phyloP scores from a whole-genome alignment of 768 basidiomycete species.

The Xerocomus brunneocitrinus region DNA sequence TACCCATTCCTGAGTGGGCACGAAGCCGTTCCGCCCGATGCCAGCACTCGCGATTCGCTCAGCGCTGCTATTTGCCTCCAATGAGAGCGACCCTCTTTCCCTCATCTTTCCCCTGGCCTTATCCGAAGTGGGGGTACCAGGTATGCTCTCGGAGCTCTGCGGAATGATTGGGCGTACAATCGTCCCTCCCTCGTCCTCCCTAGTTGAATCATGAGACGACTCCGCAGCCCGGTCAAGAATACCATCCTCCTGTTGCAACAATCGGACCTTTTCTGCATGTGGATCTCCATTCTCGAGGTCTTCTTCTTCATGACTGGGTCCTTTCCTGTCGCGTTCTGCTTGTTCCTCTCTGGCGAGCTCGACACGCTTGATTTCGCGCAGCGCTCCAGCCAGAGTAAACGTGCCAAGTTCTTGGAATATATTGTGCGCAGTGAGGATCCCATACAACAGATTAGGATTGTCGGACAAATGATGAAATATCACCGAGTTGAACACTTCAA shows the following conservation, averaged over 20 bases:
- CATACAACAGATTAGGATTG: constrained; percentile 86
- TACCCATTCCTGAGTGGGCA: constrained; percentile 97
- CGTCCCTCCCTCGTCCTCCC: constrained; percentile 13
- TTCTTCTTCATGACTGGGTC: constrained; percentile 9
- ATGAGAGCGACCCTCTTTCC: constrained; percentile 57
- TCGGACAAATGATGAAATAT: constrained; percentile 73
- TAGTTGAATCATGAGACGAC: constrained; percentile 12
- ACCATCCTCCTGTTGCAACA: constrained; percentile 53
- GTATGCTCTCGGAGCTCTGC: constrained; percentile 39
- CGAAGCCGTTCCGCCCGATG: constrained; percentile 86
- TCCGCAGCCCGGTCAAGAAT: constrained; percentile 22
- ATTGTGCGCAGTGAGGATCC: constrained; percentile 77
- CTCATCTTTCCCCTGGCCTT: constrained; percentile 92
- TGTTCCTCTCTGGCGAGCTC: constrained; percentile 73
- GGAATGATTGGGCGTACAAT: constrained; percentile 37
- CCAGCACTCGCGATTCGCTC: constrained; percentile 64
- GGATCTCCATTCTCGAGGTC: constrained; percentile 27
- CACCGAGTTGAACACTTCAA: constrained; percentile 89
- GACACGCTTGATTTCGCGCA: constrained; percentile 76
- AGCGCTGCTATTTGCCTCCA: constrained; percentile 47
- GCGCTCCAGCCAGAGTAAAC: constrained; percentile 81
- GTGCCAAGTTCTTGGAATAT: constrained; percentile 88
- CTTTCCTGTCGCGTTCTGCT: constrained; percentile 28
- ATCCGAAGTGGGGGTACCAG: constrained; percentile 53
- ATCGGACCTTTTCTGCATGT: constrained; percentile 57